Evolutionary conservation across 1,284 basidiomycete genomes (phyloP).

Genomic region (Mycosarcoma mackinlayi): DNA sequence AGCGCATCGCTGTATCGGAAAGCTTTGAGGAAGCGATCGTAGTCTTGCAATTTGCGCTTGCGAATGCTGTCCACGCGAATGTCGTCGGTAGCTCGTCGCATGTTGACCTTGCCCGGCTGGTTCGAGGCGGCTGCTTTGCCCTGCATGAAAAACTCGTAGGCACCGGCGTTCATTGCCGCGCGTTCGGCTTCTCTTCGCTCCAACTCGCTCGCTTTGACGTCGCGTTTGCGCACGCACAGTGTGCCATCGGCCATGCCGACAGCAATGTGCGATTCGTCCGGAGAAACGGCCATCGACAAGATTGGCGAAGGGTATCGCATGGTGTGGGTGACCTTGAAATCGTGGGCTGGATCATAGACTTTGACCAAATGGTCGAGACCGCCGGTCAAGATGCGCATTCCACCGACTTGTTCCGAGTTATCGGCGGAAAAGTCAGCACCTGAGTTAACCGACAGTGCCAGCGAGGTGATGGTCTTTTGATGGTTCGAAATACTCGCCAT

Average conservation of each 20-base stretch:
- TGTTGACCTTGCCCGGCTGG: conserved; percentile 23
- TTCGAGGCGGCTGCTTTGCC: conserved; percentile 39
- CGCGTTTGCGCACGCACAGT: conserved; percentile 73
- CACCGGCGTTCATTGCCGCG: conserved; percentile 74
- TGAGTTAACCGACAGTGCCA: conserved; percentile 69
- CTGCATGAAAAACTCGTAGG: conserved; percentile 78
- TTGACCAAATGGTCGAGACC: conserved; percentile 97
- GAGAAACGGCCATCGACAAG: conserved; percentile 91
- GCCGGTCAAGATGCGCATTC: conserved; percentile 85
- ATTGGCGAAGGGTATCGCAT: conserved; percentile 97
- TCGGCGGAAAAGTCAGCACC: conserved; percentile 53
- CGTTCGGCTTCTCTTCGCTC: conserved; percentile 70
- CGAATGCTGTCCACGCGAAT: conserved; percentile 75
- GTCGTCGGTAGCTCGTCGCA: conserved; percentile 66
- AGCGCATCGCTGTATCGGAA: conserved; percentile 96
- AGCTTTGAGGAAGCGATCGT: conserved; percentile 87
- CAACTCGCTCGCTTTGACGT: conserved; percentile 78
- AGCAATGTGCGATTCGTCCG: conserved; percentile 94
- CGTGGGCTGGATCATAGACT: conserved; percentile 85
- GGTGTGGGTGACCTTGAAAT: conserved; percentile 88
- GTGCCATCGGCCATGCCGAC: conserved; percentile 98
- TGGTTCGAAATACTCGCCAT: conserved; percentile 76
- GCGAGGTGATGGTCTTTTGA: conserved; percentile 93
- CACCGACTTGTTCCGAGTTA: conserved; percentile 67
- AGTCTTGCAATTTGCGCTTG: conserved; percentile 81